Evolutionary conservation across 108 stramenopile species (phyloP).

Genomic region (Conticribra guillardii): DNA sequence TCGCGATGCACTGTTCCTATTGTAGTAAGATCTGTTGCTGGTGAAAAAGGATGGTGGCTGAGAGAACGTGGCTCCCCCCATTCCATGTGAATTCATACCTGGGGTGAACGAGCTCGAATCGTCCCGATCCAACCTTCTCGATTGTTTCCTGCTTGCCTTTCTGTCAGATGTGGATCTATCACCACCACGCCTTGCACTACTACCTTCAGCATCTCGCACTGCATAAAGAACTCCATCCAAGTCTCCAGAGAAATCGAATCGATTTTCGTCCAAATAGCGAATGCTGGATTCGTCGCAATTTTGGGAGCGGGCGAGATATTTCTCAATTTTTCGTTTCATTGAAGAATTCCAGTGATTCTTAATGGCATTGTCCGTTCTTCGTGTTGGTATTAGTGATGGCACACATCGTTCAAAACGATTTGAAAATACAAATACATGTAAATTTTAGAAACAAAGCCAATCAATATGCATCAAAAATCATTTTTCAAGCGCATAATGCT

Average conservation of each 20-base stretch:
- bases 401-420: background rate
- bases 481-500: background rate
- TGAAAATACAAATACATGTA: background rate
- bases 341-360: slow-evolving; percentile 97
- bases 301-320: slow-evolving; percentile 62
- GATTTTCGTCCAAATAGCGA: slow-evolving; percentile 67
- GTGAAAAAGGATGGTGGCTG: background rate
- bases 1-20: slow-evolving; percentile 17
- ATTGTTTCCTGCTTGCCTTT: background rate
- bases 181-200: slow-evolving; percentile 2
- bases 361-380: slow-evolving; percentile 96
- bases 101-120: background rate
- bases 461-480: background rate
- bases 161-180: too few species aligned
- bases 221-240: slow-evolving; percentile 81
- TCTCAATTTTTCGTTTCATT: slow-evolving; percentile 91
- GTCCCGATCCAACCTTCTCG: background rate
- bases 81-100: background rate
- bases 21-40: background rate
- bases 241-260: slow-evolving; percentile 88
- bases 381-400: slow-evolving; percentile 22
- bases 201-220: slow-evolving; percentile 55
- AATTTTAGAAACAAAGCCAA: too few species aligned
- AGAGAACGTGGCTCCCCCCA: background rate
- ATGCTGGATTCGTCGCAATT: slow-evolving; percentile 51